Percentiles rank a stretch among this genome's conserved stretches.
phyloP scores from a whole-genome alignment of 2,329 filamentous ascomycete genomes.

The Stemphylium lycopersici region DNA sequence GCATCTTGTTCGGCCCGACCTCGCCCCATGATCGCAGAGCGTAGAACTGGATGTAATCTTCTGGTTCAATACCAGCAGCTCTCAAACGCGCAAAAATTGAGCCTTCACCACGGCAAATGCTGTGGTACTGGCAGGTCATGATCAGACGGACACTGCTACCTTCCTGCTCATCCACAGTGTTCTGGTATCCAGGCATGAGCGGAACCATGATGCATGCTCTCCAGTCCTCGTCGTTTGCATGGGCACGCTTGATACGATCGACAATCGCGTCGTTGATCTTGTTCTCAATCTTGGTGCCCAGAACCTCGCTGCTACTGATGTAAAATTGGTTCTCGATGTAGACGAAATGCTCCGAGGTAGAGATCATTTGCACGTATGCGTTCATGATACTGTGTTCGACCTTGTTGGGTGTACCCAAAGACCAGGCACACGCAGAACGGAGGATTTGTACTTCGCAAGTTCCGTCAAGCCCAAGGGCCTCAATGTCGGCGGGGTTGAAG shows the following conservation, averaged over 20 bases:
- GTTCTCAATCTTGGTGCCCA: conserved; percentile 87
- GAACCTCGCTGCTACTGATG: conserved; percentile 88
- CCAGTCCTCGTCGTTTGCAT: conserved; percentile 87
- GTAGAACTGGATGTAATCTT: conserved; percentile 96
- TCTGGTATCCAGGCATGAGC: conserved; percentile 98
- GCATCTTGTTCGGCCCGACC: conserved; percentile 78
- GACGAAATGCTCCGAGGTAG: conserved; percentile 93
- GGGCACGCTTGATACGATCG: conserved; percentile 84
- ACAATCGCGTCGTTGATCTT: conserved; percentile 93
- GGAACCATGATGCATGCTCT: conserved; percentile 88
- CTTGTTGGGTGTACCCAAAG: conserved; percentile 79
- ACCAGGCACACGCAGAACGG: conserved; percentile 90
- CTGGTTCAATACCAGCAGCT: conserved; percentile 82
- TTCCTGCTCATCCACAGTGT: conserved; percentile 91
- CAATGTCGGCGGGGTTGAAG: conserved; percentile 82
- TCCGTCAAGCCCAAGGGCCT: conserved; percentile 84
- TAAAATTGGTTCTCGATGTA: conserved; percentile 99
- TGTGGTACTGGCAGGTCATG: conserved; percentile 95
- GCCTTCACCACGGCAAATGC: conserved; percentile 88
- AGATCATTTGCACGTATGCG: conserved; percentile 92
- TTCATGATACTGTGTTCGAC: conserved; percentile 95
- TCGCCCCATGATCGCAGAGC: conserved; percentile 90
- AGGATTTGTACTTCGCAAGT: conserved; percentile 97
- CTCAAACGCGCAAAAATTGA: conserved; percentile 90
- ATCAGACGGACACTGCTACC: conserved; percentile 94